These are phyloP conservation scores for Leucoagaricus sp. DNA, from an alignment of 1,284 basidiomycete species.

Conservation along the genomic window DNA sequence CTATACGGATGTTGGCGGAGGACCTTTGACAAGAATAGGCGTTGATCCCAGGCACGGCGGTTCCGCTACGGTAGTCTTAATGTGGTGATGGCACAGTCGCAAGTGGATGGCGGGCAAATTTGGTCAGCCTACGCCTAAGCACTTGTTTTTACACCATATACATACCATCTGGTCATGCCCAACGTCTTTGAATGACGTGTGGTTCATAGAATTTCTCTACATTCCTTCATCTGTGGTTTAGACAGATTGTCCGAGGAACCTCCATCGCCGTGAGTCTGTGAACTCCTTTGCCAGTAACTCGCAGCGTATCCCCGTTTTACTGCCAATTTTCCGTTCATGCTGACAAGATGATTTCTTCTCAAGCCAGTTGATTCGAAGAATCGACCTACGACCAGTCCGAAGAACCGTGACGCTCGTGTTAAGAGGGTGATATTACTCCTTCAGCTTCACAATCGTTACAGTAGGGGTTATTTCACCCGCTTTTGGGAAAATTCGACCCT, in stretches of 20 bases:
- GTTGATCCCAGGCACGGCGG: slow-evolving; percentile 12
- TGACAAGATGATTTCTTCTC: background rate
- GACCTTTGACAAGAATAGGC: background rate
- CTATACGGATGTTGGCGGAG: background rate
- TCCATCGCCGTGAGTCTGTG: background rate
- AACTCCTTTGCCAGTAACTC: background rate
- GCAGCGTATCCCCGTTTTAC: background rate
- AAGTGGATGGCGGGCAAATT: background rate
- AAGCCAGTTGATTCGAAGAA: background rate
- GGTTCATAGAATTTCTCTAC: background rate
- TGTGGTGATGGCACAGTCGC: background rate
- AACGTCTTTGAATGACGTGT: background rate
- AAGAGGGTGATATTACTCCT: background rate
- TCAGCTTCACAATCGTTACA: background rate
- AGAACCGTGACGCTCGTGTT: background rate
- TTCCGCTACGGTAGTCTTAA: background rate
- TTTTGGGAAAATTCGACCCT: background rate
- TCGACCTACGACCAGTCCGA: background rate
- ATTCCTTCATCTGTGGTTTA: background rate
- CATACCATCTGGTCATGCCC: background rate
- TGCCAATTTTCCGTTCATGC: background rate
- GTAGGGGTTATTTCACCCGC: background rate
- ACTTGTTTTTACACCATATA: background rate
- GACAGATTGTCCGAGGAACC: slow-evolving; percentile 9
- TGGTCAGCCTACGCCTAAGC: background rate